Percentiles rank a stretch among this genome's conserved stretches.
Conservation (phyloP, 192 early-diverging fungal genomes). For the Gamsiella multidivaricata region DNA sequence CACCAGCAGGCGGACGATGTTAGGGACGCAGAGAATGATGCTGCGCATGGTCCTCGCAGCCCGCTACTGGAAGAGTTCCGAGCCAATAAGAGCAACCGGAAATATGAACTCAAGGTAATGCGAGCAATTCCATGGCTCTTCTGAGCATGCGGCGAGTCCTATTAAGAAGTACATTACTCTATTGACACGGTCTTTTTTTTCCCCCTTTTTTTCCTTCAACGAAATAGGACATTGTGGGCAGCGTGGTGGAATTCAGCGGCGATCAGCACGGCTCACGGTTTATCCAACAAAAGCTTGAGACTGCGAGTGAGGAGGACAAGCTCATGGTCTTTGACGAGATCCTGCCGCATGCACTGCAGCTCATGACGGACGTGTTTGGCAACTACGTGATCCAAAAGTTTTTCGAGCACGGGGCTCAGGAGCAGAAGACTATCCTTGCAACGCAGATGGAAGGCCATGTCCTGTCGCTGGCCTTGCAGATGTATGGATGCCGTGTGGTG, state of each 20-base stretch:
- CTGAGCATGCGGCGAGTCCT: no score
- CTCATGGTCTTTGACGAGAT: slow-evolving; percentile 98
- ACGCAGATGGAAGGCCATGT: slow-evolving; percentile 98
- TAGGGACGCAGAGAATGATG: slow-evolving; percentile 47
- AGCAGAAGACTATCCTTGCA: slow-evolving; percentile 92
- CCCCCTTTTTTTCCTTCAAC: no score
- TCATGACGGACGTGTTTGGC: slow-evolving; percentile 99
- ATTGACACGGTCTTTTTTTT: not conserved
- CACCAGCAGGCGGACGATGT: slow-evolving; percentile 10
- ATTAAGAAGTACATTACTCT: no score
- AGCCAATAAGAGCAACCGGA: slow-evolving; percentile 92
- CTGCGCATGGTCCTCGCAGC: slow-evolving; percentile 77
- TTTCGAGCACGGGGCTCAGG: slow-evolving; percentile 96
- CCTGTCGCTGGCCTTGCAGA: slow-evolving; percentile 95
- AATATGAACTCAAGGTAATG: slow-evolving; percentile 89
- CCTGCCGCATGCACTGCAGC: slow-evolving; percentile 85
- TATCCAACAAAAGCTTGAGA: slow-evolving; percentile 98
- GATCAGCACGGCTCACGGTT: slow-evolving; percentile 99
- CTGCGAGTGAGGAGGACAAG: slow-evolving; percentile 92
- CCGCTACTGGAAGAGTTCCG: slow-evolving; percentile 95
- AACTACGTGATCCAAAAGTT: slow-evolving; percentile 99
- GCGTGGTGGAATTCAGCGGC: slow-evolving; percentile 97
- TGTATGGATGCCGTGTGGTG: slow-evolving; percentile 99
- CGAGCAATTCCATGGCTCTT: no score
- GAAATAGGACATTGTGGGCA: slow-evolving; percentile 85